These are phyloP conservation scores for Colletotrichum tropicale DNA, from an alignment of 2,329 filamentous ascomycete genomes.

Conservation along the genomic window DNA sequence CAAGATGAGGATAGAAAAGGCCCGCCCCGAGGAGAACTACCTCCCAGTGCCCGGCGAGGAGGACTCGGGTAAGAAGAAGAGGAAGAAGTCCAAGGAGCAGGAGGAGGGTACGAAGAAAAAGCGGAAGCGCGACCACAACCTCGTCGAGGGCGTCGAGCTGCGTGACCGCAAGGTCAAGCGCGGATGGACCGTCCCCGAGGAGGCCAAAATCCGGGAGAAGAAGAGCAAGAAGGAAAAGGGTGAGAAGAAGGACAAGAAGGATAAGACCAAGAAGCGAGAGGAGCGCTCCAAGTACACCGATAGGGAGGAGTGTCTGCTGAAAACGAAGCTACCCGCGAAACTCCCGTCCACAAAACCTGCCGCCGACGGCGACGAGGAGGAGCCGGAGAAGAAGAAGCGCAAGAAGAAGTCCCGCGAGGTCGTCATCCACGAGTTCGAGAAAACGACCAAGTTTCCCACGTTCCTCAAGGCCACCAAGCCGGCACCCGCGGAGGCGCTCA, in stretches of 20 bases:
- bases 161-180: conserved; percentile 81
- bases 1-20: conserved; percentile 85
- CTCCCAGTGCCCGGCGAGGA: conserved; percentile 37
- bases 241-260: conserved; percentile 52
- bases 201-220: conserved; percentile 51
- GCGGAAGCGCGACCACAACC: conserved; percentile 54
- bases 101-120: conserved; percentile 47
- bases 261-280: conserved; percentile 60
- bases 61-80: conserved; percentile 42
- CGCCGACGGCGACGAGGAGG: conserved; percentile 39
- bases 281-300: conserved; percentile 81
- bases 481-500: conserved; percentile 45
- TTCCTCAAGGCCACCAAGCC: conserved; percentile 70
- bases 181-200: conserved; percentile 80
- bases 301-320: conserved; percentile 82
- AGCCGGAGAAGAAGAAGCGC: conserved; percentile 55
- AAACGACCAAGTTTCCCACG: conserved; percentile 79
- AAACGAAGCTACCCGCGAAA: conserved; percentile 67
- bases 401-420: conserved; percentile 66
- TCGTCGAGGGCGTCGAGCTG: conserved; percentile 72
- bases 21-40: conserved; percentile 65
- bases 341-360: conserved; percentile 46
- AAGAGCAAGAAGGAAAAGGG: conserved; percentile 47
- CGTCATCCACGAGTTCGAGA: conserved; percentile 87
- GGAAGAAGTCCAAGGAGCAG: conserved; percentile 40